These are phyloP conservation scores for Glomus cerebriforme DNA, from an alignment of 192 early-diverging fungal genomes.

Conservation along the genomic window DNA sequence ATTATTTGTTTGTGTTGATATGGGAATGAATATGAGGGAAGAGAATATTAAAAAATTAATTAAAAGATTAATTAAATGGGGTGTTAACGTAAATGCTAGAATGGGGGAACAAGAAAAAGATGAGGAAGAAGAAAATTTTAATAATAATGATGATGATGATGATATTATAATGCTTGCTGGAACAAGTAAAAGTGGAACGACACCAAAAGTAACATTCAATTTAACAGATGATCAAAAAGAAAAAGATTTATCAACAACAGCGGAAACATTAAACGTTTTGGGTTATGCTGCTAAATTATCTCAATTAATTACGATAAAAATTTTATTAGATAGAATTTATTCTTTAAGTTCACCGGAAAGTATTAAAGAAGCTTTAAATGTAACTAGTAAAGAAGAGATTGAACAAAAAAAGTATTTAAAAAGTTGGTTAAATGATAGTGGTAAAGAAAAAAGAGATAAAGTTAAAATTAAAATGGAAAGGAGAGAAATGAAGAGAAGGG, in stretches of 20 bases:
- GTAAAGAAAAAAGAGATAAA: neutral
- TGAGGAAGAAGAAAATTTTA: neutral
- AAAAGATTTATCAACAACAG: neutral
- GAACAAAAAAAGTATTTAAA: neutral
- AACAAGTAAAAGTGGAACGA: neutral
- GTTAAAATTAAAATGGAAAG: neutral
- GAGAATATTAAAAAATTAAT: neutral
- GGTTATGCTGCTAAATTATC: conserved; percentile 1
- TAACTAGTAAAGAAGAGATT: neutral
- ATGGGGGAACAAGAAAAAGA: neutral
- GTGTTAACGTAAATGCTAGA: neutral
- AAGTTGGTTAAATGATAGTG: neutral
- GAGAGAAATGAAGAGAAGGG: neutral
- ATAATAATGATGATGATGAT: neutral
- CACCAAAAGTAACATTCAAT: neutral
- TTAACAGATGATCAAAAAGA: neutral
- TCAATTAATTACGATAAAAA: neutral
- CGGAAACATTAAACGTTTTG: neutral
- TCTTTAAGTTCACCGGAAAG: neutral
- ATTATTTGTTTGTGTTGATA: conserved; percentile 3
- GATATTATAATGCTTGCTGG: neutral
- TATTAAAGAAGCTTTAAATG: conserved; percentile 15
- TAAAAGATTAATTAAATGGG: conserved; percentile 3
- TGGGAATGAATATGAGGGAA: neutral
- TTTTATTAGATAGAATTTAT: conserved; percentile 17